Evolutionary conservation across 2,329 filamentous ascomycete genomes (phyloP).

Genomic region (Diaporthe caulivora): DNA sequence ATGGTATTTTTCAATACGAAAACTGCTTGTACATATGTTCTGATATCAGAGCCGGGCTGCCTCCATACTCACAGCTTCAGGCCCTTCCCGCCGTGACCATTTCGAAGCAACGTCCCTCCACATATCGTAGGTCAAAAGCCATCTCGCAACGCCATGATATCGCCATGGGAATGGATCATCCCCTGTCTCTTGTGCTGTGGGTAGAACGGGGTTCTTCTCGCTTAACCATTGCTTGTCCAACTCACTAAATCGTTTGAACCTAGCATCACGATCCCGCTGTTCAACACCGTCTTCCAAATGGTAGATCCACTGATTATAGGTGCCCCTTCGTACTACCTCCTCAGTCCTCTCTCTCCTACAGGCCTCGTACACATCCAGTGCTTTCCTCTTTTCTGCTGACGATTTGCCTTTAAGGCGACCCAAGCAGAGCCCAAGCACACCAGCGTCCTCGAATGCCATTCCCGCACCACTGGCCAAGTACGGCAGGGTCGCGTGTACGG

Average conservation of each 20-base stretch:
- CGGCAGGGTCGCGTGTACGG: conserved; percentile 73
- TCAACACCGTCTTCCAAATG: conserved; percentile 70
- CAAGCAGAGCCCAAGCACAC: conserved; percentile 68
- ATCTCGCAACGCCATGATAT: conserved; percentile 53
- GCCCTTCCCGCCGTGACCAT: conserved; percentile 43
- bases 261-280: conserved; percentile 64
- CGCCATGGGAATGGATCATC: conserved; percentile 57
- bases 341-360: conserved; percentile 70
- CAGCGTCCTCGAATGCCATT: conserved; percentile 72
- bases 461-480: conserved; percentile 70
- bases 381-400: conserved; percentile 49
- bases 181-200: conserved; percentile 48
- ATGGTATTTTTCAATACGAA: background rate
- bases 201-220: conserved; percentile 42
- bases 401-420: conserved; percentile 57
- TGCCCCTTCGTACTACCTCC: conserved; percentile 69
- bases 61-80: background rate
- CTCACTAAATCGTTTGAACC: conserved; percentile 48
- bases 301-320: conserved; percentile 72
- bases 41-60: conserved; percentile 5
- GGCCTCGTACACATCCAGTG: conserved; percentile 64
- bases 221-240: conserved; percentile 49
- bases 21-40: too few relatives aligned
- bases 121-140: conserved; percentile 56
- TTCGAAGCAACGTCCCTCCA: conserved; percentile 52